Evolutionary conservation across 352 stramenopile species (phyloP), one percentile per base, ranked within the genome.

Genomic region (Globisporangium alternatum): DNA sequence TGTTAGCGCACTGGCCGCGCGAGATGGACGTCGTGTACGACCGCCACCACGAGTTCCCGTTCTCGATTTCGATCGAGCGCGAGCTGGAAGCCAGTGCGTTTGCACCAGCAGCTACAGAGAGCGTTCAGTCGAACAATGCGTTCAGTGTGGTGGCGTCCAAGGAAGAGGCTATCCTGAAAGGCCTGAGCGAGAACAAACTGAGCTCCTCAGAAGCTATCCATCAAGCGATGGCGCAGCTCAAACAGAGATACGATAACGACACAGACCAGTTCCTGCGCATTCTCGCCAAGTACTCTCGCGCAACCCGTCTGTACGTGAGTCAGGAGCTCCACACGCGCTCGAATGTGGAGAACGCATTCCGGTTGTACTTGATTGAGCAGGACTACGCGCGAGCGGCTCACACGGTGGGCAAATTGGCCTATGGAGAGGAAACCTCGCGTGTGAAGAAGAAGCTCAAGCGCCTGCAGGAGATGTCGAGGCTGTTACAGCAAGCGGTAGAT

Each of bases 1-100:
- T 83, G 39, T 66, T 88, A 3, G 70, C 83, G 56, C 78, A 86
- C 60, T 88, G 79, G 79, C 44, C 70, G 22, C 68, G 77, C 25
- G 79, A 88, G 22, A 66, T 62, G 9, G 70, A 71, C 12, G 49
- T 75, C 19, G 31, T 86, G 15, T 87, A 80, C 35, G 70, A 81
- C 6, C 70, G 75, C 13, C 49, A 65, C 15, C 58, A 65, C 19
- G 77, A 84, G 15, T 80, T 82, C 28, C 71, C 72, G 1, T 49
- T 78, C 17, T 66, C 74, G 1, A 53, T 86, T n/a, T 47, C 63
- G 6, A 60, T 86, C 37, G 63, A 68, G 6, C 67, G 68, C 48
- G 80, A 85, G 55, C 64, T 86, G 4, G 47, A 69, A 15, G 53
- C 69, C 9, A 41, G 58, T 9, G n/a, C 45, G 5, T 54, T 47